phyloP scores from a whole-genome alignment of 2,329 filamentous ascomycete genomes.

The Penicillium sp. region DNA sequence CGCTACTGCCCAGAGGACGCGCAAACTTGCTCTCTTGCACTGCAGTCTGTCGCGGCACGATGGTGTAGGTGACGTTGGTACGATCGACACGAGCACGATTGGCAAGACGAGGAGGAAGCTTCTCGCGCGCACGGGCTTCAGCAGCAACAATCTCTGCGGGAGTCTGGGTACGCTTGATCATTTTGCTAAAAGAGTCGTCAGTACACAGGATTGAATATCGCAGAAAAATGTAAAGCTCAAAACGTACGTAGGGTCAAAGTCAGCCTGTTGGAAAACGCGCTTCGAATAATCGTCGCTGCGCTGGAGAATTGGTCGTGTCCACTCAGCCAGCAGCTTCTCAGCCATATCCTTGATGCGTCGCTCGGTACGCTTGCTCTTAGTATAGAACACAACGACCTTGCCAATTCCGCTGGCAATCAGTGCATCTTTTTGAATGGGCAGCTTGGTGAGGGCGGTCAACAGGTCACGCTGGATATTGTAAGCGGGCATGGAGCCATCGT shows the following conservation, averaged over 20 bases:
- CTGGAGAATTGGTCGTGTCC: slow-evolving; percentile 92
- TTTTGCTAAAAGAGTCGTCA: slow-evolving; percentile 38
- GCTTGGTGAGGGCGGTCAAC: slow-evolving; percentile 74
- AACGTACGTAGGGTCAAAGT: slow-evolving; percentile 61
- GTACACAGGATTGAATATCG: slow-evolving; percentile 8
- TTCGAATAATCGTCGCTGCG: slow-evolving; percentile 95
- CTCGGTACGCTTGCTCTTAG: slow-evolving; percentile 88
- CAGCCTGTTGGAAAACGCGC: slow-evolving; percentile 62
- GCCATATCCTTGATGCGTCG: slow-evolving; percentile 89
- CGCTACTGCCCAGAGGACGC: slow-evolving; percentile 51
- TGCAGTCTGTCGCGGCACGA: slow-evolving; percentile 63
- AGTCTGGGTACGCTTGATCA: slow-evolving; percentile 37
- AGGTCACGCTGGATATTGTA: slow-evolving; percentile 98
- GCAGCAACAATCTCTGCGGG: slow-evolving; percentile 48
- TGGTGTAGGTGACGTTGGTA: slow-evolving; percentile 63
- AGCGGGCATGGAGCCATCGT: slow-evolving; percentile 89
- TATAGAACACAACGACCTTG: slow-evolving; percentile 96
- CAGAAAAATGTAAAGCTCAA: neutral
- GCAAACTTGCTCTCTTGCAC: slow-evolving; percentile 51
- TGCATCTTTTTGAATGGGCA: slow-evolving; percentile 89
- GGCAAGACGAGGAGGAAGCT: slow-evolving; percentile 57
- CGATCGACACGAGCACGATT: slow-evolving; percentile 64
- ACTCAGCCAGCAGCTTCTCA: slow-evolving; percentile 88
- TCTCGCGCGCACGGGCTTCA: slow-evolving; percentile 55
- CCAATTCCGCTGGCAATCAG: slow-evolving; percentile 90